Evolutionary conservation across 768 basidiomycete species (phyloP).

Genomic region (Tricholoma flavovirens): DNA sequence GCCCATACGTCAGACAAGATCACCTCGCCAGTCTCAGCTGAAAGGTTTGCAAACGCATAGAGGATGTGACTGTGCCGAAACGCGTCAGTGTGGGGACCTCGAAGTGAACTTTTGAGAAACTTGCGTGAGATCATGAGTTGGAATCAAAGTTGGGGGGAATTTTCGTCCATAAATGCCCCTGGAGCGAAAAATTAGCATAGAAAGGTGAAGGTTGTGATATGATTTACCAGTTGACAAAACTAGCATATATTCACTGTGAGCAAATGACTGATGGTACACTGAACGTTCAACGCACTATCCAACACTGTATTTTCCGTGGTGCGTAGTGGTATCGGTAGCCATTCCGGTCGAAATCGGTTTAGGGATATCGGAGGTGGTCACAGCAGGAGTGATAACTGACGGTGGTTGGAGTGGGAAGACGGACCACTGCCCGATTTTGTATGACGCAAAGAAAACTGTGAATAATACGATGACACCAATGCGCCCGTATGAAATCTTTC

Average conservation of each 20-base stretch:
- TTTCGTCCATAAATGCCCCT: constrained; percentile 97
- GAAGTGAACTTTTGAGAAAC: constrained; percentile 18
- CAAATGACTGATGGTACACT: constrained; percentile 3
- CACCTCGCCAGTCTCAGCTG: constrained; percentile 80
- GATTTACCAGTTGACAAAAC: constrained; percentile 72
- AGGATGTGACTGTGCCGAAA: constrained; percentile 63
- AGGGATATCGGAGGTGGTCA: background rate
- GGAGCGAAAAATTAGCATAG: constrained; percentile 2
- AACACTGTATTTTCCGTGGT: constrained; percentile 63
- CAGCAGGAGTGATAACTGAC: background rate
- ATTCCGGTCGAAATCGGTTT: constrained; percentile 12
- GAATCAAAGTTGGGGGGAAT: constrained; percentile 82
- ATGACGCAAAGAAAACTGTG: constrained; percentile 34
- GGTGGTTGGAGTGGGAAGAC: constrained; percentile 8
- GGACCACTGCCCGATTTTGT: constrained; percentile 39
- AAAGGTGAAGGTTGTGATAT: background rate
- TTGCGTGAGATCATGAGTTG: constrained; percentile 80
- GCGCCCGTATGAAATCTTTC: constrained; percentile 19
- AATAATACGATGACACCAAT: constrained; percentile 26
- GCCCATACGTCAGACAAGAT: constrained; percentile 88
- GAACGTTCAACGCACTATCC: constrained; percentile 58
- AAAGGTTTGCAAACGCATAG: constrained; percentile 90
- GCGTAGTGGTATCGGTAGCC: constrained; percentile 25
- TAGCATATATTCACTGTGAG: constrained; percentile 20
- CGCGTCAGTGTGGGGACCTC: constrained; percentile 6